phyloP scores from a whole-genome alignment of 2,329 filamentous ascomycete species.

The Fusarium miscanthi region DNA sequence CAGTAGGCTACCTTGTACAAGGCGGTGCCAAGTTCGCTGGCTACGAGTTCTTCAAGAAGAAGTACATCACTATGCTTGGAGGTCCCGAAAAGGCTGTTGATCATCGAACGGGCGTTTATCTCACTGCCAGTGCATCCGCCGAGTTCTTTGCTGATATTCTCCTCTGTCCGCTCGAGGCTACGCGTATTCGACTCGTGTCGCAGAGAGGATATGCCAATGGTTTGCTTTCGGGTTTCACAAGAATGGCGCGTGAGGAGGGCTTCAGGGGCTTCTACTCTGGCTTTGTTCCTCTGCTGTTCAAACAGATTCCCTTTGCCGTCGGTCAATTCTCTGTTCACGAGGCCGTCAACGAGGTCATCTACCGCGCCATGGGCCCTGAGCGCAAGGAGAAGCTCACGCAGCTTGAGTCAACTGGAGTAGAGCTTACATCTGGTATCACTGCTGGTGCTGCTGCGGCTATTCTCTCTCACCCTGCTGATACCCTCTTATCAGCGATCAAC shows the following conservation, averaged over 20 bases:
- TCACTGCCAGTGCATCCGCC: constrained; percentile 74
- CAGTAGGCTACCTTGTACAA: constrained; percentile 89
- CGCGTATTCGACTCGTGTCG: constrained; percentile 80
- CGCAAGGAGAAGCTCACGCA: constrained; percentile 75
- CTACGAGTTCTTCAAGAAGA: constrained; percentile 95
- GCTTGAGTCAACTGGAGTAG: constrained; percentile 81
- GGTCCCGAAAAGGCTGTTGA: constrained; percentile 58
- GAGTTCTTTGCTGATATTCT: constrained; percentile 82
- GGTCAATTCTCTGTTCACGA: constrained; percentile 96
- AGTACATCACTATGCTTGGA: constrained; percentile 77
- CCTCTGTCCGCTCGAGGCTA: constrained; percentile 91
- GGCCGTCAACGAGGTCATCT: constrained; percentile 83
- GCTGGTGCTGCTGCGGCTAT: constrained; percentile 90
- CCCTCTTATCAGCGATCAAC: constrained; percentile 66
- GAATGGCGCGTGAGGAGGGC: constrained; percentile 81
- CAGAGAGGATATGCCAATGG: constrained; percentile 82
- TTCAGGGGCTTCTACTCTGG: constrained; percentile 89
- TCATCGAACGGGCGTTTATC: constrained; percentile 71
- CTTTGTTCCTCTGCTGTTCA: constrained; percentile 86
- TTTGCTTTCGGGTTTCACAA: constrained; percentile 76
- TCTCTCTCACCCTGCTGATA: constrained; percentile 89
- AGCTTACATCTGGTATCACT: constrained; percentile 86
- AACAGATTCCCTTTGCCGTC: constrained; percentile 94
- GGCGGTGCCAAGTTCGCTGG: constrained; percentile 92
- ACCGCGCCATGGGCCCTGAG: constrained; percentile 71